A percentile compares a stretch with the other conserved stretches of the same genome.
These are phyloP conservation scores for Boletus rubropictus DNA, from an alignment of 768 basidiomycete genomes.

Conservation along the genomic window DNA sequence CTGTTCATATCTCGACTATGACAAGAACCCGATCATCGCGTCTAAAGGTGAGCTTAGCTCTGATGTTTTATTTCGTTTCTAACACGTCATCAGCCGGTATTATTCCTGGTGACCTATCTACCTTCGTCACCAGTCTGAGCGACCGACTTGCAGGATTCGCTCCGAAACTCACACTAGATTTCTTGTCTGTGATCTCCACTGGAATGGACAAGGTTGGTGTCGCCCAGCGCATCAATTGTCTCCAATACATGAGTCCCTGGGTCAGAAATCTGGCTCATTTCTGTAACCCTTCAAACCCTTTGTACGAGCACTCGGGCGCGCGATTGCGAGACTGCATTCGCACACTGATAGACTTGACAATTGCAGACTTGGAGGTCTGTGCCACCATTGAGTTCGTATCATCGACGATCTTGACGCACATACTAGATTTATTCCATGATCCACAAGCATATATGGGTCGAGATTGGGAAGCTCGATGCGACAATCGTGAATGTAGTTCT, in stretches of 20 bases:
- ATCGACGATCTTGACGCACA: conserved; percentile 1
- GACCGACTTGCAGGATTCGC: conserved; percentile 64
- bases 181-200: conserved; percentile 76
- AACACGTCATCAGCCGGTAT: conserved; percentile 48
- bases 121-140: conserved; percentile 62
- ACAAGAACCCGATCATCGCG: conserved; percentile 64
- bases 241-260: conserved; percentile 87
- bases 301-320: conserved; percentile 68
- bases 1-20: conserved; percentile 71
- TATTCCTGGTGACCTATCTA: conserved; percentile 58
- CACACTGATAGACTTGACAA: conserved; percentile 69
- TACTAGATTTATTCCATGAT: conserved; percentile 56
- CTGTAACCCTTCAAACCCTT: conserved; percentile 58
- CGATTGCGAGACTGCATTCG: conserved; percentile 77
- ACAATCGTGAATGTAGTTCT: conserved; percentile 65
- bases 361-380: conserved; percentile 67
- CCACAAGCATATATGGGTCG: conserved; percentile 73
- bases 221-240: conserved; percentile 59
- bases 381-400: conserved; percentile 1
- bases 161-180: conserved; percentile 84
- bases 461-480: conserved; percentile 65
- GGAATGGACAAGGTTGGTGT: conserved; percentile 47
- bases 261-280: conserved; percentile 73
- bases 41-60: conserved; percentile 49
- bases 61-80: neutral